Evolutionary conservation across 2,329 filamentous ascomycete genomes (phyloP).

Genomic region (Pseudogymnoascus sp.): DNA sequence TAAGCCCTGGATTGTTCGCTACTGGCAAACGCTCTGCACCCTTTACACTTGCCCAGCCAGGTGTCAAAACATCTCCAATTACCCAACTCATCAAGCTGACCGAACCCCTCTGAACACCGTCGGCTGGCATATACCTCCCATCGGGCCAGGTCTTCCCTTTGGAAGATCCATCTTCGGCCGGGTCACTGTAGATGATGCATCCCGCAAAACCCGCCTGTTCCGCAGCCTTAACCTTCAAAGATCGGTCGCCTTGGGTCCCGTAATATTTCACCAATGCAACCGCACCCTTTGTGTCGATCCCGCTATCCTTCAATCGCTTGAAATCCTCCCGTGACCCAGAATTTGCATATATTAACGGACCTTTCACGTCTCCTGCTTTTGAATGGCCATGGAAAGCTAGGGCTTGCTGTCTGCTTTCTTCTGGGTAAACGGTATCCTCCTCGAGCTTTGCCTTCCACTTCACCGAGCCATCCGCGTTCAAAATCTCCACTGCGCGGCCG

Average conservation of each 20-base stretch:
- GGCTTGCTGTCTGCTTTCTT: slow-evolving; percentile 58
- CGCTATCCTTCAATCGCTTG: slow-evolving; percentile 57
- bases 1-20: slow-evolving; percentile 62
- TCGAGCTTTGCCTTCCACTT: slow-evolving; percentile 76
- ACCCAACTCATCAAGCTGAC: slow-evolving; percentile 78
- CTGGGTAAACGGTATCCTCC: slow-evolving; percentile 62
- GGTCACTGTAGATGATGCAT: slow-evolving; percentile 89
- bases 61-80: slow-evolving; percentile 83
- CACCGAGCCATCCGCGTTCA: slow-evolving; percentile 56
- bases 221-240: slow-evolving; percentile 81
- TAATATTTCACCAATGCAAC: slow-evolving; percentile 79
- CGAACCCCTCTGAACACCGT: slow-evolving; percentile 72
- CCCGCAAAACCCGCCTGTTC: slow-evolving; percentile 78
- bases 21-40: slow-evolving; percentile 57
- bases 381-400: slow-evolving; percentile 82
- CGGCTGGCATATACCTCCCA: slow-evolving; percentile 70
- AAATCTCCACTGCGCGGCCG: slow-evolving; percentile 72
- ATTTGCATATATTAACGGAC: slow-evolving; percentile 84
- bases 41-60: slow-evolving; percentile 68
- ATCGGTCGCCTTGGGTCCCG: slow-evolving; percentile 62
- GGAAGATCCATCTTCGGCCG: slow-evolving; percentile 70
- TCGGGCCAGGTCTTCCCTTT: slow-evolving; percentile 65
- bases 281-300: slow-evolving; percentile 65
- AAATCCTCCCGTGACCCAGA: slow-evolving; percentile 84
- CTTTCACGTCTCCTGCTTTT: slow-evolving; percentile 74